These are phyloP conservation scores for Monilinia fructicola DNA, from an alignment of 2,329 filamentous ascomycete species.

Conservation along the genomic window DNA sequence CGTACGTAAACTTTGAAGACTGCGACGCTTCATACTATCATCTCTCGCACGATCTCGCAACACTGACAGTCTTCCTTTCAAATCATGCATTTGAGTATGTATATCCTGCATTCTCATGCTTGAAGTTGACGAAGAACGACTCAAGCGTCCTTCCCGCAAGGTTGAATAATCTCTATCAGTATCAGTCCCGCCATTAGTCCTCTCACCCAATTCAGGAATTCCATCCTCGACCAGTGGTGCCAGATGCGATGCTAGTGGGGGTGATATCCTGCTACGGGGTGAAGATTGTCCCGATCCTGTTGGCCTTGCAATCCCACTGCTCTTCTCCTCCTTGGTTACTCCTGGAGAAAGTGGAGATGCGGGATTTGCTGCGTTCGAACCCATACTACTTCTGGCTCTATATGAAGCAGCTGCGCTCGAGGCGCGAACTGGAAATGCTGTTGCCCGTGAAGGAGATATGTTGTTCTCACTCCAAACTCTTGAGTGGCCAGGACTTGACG, in stretches of 20 bases:
- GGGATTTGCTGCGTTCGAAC: conserved; percentile 22
- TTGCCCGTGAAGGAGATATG: conserved; percentile 47
- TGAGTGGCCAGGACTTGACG: conserved; percentile 51
- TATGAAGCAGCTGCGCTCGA: conserved; percentile 62
- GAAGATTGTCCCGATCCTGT: conserved; percentile 25
- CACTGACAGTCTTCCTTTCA: conserved; percentile 67
- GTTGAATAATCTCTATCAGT: conserved; percentile 32
- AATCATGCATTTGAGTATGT: conserved; percentile 65
- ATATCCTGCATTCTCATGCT: conserved; percentile 55
- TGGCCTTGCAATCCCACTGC: conserved; percentile 23
- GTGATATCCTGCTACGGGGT: conserved; percentile 31
- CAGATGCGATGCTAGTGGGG: conserved; percentile 42
- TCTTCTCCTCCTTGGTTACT: conserved; percentile 24
- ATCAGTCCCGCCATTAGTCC: conserved; percentile 31
- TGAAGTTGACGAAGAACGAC: conserved; percentile 40
- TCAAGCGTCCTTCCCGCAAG: conserved; percentile 31
- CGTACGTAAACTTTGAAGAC: conserved; percentile 60
- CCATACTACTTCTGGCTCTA: conserved; percentile 40
- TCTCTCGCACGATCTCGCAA: conserved; percentile 63
- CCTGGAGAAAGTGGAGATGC: conserved; percentile 25
- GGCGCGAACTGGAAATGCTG: conserved; percentile 54
- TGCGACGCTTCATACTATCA: conserved; percentile 62
- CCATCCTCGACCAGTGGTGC: conserved; percentile 58
- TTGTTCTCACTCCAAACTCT: conserved; percentile 63
- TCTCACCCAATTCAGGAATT: conserved; percentile 33